Base-by-base conservation (phyloP, 352 stramenopile species). In the Pythium dissotocum region DNA sequence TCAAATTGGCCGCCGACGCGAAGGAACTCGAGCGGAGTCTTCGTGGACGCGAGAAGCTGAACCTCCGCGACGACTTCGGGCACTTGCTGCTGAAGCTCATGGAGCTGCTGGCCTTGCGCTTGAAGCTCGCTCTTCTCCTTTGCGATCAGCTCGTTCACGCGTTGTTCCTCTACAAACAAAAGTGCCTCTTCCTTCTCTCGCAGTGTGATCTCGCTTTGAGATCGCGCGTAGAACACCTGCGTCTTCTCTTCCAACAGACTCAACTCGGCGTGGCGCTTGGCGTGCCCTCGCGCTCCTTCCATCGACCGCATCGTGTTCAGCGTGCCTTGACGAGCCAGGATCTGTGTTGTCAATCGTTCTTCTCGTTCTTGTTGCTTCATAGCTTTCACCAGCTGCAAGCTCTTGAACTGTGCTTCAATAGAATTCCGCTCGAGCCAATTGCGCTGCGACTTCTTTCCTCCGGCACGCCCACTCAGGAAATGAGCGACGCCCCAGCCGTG, bases 401-500 rank as follows among this genome's bases (percentile, higher is more conserved):
- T 89, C 55, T 92, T 93, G 62, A 88, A 94, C 28, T 87, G 83
- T 13, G 87, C 75, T 67, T 92, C 82, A 36, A 93, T 70, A 9
- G 82, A 87, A 56, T 92, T 88, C 1, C 80, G 72, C 58, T 86
- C 68, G 24, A 89, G 70, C 87, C 87, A 94, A 61, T 85, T 85
- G 48, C 70, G 67, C 35, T 67, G 48, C 24, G 74, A 75, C 6
- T 66, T 85, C n/a, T 72, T 60, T 0, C 44, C 42, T 28, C 61
- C 72, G 7, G 71, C 74, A 53, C 71, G 64, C 0, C 81, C 84
- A 0, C 76, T 82, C 28, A 94, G 38, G 57, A 94, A 89, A 58
- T 92, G 85, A 4, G 87, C 87, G 7, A 94, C 82, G 16, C 85
- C 87, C 83, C 83, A 94, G 14, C 87, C 87, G 30, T 94, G 87